Evolutionary conservation across 2,329 filamentous ascomycete genomes (phyloP).

Genomic region (Grosmannia clavigera): DNA sequence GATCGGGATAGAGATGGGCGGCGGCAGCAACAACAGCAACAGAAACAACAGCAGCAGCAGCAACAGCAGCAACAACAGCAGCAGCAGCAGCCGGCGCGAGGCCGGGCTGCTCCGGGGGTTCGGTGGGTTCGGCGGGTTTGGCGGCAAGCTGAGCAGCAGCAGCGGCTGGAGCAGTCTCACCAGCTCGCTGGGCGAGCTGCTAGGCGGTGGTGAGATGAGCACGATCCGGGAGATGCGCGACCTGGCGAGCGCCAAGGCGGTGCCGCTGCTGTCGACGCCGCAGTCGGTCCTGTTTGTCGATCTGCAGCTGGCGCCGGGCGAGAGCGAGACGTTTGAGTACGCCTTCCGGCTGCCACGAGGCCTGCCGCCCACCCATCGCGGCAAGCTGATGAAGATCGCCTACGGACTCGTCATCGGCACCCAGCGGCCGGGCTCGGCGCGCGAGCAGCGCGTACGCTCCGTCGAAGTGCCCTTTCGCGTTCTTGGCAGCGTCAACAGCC

Average conservation of each 20-base stretch:
- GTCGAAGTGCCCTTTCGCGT: slow-evolving; percentile 89
- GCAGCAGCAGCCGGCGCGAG: slow-evolving; percentile 44
- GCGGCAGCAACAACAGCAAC: neutral
- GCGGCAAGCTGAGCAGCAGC: slow-evolving; percentile 70
- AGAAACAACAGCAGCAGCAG: neutral
- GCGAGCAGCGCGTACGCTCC: slow-evolving; percentile 75
- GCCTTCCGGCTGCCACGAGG: slow-evolving; percentile 75
- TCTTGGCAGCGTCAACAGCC: slow-evolving; percentile 78
- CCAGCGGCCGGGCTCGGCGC: slow-evolving; percentile 66
- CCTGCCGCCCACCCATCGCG: slow-evolving; percentile 80
- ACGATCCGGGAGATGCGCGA: slow-evolving; percentile 93
- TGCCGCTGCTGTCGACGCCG: slow-evolving; percentile 86
- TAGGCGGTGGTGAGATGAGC: slow-evolving; percentile 80
- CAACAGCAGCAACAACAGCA: too few species aligned
- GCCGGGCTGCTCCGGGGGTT: slow-evolving; percentile 73
- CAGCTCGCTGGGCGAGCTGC: slow-evolving; percentile 73
- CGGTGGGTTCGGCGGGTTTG: slow-evolving; percentile 79
- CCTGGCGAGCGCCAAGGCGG: slow-evolving; percentile 69
- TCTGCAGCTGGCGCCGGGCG: slow-evolving; percentile 71
- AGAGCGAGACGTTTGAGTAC: slow-evolving; percentile 81
- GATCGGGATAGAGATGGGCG: slow-evolving; percentile 58
- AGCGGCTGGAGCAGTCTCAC: slow-evolving; percentile 76
- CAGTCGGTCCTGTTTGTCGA: slow-evolving; percentile 96
- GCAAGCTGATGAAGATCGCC: slow-evolving; percentile 84
- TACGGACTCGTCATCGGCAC: slow-evolving; percentile 89